Evolutionary conservation across 768 basidiomycete genomes (phyloP).

Genomic region (Lactarius sp.): DNA sequence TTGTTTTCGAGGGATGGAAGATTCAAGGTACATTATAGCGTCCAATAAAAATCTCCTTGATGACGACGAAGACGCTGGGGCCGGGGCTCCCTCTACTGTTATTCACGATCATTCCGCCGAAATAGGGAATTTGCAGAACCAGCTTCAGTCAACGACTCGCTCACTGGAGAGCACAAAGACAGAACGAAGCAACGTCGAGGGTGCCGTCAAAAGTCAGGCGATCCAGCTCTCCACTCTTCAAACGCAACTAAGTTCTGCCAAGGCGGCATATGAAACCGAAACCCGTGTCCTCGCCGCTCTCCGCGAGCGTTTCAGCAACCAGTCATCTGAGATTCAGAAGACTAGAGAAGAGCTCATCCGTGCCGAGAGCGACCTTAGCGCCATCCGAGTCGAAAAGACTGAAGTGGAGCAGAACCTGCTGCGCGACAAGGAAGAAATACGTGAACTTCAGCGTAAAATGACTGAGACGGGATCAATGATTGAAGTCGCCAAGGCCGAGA

Average conservation of each 20-base stretch:
- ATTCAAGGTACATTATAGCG: constrained; percentile 7
- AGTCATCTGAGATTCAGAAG: constrained; percentile 68
- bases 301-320: constrained; percentile 60
- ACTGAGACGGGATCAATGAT: constrained; percentile 72
- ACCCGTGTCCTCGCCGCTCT: constrained; percentile 60
- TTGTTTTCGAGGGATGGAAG: constrained; percentile 27
- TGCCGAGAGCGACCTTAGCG: constrained; percentile 90
- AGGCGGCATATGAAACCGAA: constrained; percentile 84
- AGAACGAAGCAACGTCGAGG: constrained; percentile 65
- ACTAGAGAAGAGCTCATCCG: constrained; percentile 74
- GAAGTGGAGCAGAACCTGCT: constrained; percentile 85
- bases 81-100: constrained; percentile 42
- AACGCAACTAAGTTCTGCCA: constrained; percentile 76
- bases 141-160: constrained; percentile 72
- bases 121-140: constrained; percentile 84
- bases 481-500: constrained; percentile 59
- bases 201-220: constrained; percentile 59
- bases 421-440: constrained; percentile 90
- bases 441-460: constrained; percentile 82
- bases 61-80: constrained; percentile 60
- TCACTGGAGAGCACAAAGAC: constrained; percentile 60
- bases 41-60: constrained; percentile 56
- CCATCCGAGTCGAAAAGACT: constrained; percentile 80
- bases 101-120: constrained; percentile 75
- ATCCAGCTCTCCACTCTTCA: constrained; percentile 76